Evolutionary conservation across 805 yeast species (phyloP).

Genomic region (Sugiyamaella floridensis): DNA sequence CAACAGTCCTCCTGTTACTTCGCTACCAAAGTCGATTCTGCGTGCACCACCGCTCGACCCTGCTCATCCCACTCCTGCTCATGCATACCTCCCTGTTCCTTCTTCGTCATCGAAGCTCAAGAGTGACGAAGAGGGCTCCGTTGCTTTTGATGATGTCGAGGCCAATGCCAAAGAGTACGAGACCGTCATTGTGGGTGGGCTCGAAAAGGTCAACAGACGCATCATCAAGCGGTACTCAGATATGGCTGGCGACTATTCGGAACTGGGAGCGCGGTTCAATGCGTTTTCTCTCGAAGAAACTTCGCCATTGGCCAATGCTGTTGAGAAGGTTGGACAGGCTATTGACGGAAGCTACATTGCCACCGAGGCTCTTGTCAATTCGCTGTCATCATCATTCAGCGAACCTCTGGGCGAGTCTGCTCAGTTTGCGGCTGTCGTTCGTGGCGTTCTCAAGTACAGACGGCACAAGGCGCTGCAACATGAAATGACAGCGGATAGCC

Average conservation of each 20-base stretch:
- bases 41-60: constrained; percentile 60
- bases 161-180: constrained; percentile 41
- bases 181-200: constrained; percentile 37
- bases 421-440: constrained; percentile 52
- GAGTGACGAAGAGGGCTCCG: constrained; percentile 31
- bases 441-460: constrained; percentile 55
- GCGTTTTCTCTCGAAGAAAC: constrained; percentile 49
- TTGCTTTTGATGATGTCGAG: constrained; percentile 38
- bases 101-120: constrained; percentile 34
- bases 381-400: constrained; percentile 51
- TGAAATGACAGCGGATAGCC: constrained; percentile 37
- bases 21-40: constrained; percentile 46
- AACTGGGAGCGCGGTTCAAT: constrained; percentile 65
- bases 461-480: constrained; percentile 49
- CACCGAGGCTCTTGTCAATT: constrained; percentile 45
- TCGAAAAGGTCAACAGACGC: constrained; percentile 53
- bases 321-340: constrained; percentile 81
- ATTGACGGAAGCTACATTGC: constrained; percentile 57
- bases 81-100: constrained; percentile 58
- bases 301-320: constrained; percentile 40
- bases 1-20: constrained; percentile 46
- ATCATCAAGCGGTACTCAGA: constrained; percentile 51
- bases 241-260: constrained; percentile 59
- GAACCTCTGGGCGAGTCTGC: constrained; percentile 70
- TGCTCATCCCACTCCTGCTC: constrained; percentile 48